Base-by-base conservation (phyloP, 306 rosid genomes). In the Dalbergia cochinchinensis region DNA sequence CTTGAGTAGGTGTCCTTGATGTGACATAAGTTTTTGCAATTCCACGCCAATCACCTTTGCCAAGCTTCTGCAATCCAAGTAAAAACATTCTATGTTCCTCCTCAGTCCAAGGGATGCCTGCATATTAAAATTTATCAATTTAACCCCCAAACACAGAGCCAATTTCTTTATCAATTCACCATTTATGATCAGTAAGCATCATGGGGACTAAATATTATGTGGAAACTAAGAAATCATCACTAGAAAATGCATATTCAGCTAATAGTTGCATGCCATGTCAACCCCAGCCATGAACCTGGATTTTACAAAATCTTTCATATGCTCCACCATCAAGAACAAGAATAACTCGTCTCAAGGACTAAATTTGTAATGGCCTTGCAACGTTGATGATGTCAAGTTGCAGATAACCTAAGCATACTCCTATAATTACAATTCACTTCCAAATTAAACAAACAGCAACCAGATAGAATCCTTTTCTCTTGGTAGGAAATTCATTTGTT, bases 41-140 rank as follows among this genome's bases (percentile, higher is more conserved):
- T 78, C 99, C 99, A 76, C 99, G 98, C 99, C 99, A 95, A 83
- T 95, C 99, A 54, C 99, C 99, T 90, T 95, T 95, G 42, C 99
- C 99, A 66, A 93, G 96, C 85, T 91, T 95, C 88, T 95, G 96
- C 84, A 95, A 83, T 79, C 99, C 99, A 26, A 93, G 93, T 80
- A 95, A 85, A 83, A 95, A 95, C 99, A 95, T 93, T 84, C 98
- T 91, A 78, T 95, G 99, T 74, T 95, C 99, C 83, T 93, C 99
- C 83, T 95, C 99, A 44, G 99, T 95, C 99, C 99, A 95, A 3
- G 99, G 98, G 84, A 87, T 88, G 22, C 99, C 99, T 95, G 88
- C 83, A 83, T 44, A 85, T 18, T 42, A 57, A 69, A 62, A 53
- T 72, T 64, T 42, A 80, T 37, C 19, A 31, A 48, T 78, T 48